Conservation (phyloP, 169 alveolate genomes). For the Cyclospora cayetanensis region DNA sequence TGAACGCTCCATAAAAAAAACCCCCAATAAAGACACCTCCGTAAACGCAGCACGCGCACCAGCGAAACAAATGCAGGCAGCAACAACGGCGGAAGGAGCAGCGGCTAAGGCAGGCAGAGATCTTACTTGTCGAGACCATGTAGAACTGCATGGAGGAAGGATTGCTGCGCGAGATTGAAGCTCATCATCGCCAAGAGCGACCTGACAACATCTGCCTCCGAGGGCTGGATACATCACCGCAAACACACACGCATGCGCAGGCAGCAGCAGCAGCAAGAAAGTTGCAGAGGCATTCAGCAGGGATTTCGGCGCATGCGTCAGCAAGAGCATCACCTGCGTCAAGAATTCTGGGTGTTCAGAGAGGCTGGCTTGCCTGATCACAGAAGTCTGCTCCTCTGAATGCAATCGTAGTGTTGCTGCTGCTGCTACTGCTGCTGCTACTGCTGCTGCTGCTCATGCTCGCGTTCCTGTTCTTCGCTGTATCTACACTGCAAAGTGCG, state of each 20-base stretch:
- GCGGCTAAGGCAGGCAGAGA: background rate
- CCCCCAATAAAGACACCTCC: background rate
- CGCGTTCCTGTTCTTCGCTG: background rate
- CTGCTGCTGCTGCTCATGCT: background rate
- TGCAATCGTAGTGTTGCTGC: background rate
- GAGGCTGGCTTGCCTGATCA: background rate
- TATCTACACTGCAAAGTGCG: background rate
- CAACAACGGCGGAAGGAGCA: background rate
- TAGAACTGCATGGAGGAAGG: constrained; percentile 64
- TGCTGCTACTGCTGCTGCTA: constrained; percentile 16
- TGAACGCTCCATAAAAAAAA: background rate
- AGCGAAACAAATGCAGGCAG: background rate
- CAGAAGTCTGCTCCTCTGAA: background rate
- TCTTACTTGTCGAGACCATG: constrained; percentile 46
- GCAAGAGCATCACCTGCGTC: background rate
- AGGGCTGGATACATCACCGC: constrained; percentile 28
- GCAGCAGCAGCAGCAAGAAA: background rate
- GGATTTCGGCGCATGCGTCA: too few species aligned
- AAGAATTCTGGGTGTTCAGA: background rate
- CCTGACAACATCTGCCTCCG: constrained; percentile 47
- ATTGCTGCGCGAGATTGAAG: constrained; percentile 73
- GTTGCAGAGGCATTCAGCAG: background rate
- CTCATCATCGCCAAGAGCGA: constrained; percentile 70
- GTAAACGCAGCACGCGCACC: background rate
- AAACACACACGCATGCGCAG: background rate